Conservation (phyloP, 1,284 basidiomycete genomes). For the Sparassis latifolia region DNA sequence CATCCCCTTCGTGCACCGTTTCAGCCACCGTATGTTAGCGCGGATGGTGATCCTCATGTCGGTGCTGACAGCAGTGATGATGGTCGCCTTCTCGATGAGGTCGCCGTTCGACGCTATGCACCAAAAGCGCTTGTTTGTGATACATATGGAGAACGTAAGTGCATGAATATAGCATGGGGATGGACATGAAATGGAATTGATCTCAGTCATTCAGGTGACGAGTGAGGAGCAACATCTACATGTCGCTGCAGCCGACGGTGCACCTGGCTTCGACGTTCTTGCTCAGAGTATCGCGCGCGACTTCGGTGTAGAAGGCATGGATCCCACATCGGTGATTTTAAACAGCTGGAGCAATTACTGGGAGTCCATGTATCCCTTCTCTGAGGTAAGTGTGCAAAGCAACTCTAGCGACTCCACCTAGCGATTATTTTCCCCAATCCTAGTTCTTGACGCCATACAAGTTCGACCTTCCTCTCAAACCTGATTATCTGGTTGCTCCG, state of each 20-base stretch:
- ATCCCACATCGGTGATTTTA: slow-evolving; percentile 48
- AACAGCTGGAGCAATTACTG: slow-evolving; percentile 72
- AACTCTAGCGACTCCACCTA: too few relatives aligned
- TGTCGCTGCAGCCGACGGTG: slow-evolving; percentile 79
- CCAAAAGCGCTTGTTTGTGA: slow-evolving; percentile 82
- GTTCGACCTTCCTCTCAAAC: slow-evolving; percentile 50
- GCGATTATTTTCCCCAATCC: slow-evolving; percentile 44
- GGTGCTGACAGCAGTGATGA: slow-evolving; percentile 41
- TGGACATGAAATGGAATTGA: slow-evolving; percentile 1
- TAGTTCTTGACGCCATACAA: slow-evolving; percentile 79
- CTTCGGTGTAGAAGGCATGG: slow-evolving; percentile 44
- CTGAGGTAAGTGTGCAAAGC: slow-evolving; percentile 41
- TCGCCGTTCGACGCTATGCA: slow-evolving; percentile 79
- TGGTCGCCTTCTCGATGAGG: slow-evolving; percentile 58
- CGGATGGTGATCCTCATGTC: slow-evolving; percentile 43
- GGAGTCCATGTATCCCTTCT: slow-evolving; percentile 87
- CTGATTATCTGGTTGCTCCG: slow-evolving; percentile 50
- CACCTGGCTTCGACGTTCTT: slow-evolving; percentile 65
- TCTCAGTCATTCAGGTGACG: slow-evolving; percentile 46
- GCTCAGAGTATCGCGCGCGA: slow-evolving; percentile 55
- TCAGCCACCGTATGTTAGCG: slow-evolving; percentile 43
- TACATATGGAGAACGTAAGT: slow-evolving; percentile 85
- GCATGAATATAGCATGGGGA: too few relatives aligned
- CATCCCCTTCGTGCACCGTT: slow-evolving; percentile 73
- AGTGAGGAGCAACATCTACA: slow-evolving; percentile 74